phyloP scores from a whole-genome alignment of 148 eudicot species.

The Cornus florida region DNA sequence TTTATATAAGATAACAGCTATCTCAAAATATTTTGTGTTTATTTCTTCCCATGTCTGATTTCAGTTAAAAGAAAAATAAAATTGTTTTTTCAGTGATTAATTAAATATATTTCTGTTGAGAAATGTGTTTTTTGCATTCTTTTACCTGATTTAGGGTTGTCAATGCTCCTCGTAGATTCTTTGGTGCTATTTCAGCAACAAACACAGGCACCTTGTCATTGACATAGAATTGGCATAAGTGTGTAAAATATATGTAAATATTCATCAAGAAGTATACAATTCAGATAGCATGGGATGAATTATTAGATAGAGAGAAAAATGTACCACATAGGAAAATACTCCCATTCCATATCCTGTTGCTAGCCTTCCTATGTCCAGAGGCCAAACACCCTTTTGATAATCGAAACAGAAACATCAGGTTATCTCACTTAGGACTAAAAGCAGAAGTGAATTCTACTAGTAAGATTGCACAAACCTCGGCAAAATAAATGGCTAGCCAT shows the following conservation, averaged over 20 bases:
- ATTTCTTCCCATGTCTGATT: not conserved
- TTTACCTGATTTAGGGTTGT: slow-evolving; percentile 84
- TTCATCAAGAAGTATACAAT: not conserved
- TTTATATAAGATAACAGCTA: not conserved
- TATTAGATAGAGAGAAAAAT: not conserved
- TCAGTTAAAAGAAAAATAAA: not conserved
- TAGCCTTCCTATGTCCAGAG: slow-evolving; percentile 78
- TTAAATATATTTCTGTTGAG: not conserved
- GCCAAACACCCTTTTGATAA: slow-evolving; percentile 44
- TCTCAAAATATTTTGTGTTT: not conserved
- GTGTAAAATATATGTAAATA: not conserved
- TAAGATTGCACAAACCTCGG: slow-evolving; percentile 48
- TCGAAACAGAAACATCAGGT: not conserved
- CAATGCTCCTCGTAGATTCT: slow-evolving; percentile 81
- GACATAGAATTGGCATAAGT: slow-evolving; percentile 6
- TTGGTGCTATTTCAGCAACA: slow-evolving; percentile 93
- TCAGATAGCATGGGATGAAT: not conserved
- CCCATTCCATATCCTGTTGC: slow-evolving; percentile 99
- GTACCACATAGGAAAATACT: slow-evolving; percentile 88
- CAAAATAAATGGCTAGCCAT: slow-evolving; percentile 89
- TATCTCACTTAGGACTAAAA: not conserved
- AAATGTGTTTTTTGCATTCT: not conserved
- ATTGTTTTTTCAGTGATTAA: not conserved
- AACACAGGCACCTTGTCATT: slow-evolving; percentile 75
- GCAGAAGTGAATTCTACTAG: not conserved